A percentile compares a stretch with the other conserved stretches of the same genome.
These are phyloP conservation scores for Mortierella sp. DNA, from an alignment of 371 early-diverging fungal species.

Conservation along the genomic window DNA sequence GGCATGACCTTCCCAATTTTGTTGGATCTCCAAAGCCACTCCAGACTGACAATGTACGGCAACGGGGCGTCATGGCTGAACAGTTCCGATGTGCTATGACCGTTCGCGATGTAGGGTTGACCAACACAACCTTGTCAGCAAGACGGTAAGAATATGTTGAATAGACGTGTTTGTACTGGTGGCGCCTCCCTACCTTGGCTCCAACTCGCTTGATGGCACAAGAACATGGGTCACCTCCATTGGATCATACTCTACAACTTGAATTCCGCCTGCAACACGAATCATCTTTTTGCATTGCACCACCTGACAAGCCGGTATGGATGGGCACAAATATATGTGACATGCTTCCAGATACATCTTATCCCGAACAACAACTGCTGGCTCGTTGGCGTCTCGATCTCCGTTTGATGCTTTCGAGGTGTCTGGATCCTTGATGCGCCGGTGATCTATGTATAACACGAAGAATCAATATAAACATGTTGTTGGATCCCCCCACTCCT, in stretches of 20 bases:
- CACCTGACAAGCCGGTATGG: conserved; percentile 8
- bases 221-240: conserved; percentile 35
- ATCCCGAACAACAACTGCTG: conserved; percentile 2
- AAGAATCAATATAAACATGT: too few relatives aligned
- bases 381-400: conserved; percentile 4
- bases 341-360: conserved; percentile 34
- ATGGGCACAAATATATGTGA: conserved; percentile 26
- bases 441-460: too few relatives aligned
- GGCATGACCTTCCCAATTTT: conserved; percentile 17
- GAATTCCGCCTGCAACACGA: conserved; percentile 24
- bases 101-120: too few relatives aligned
- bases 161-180: too few relatives aligned
- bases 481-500: too few relatives aligned
- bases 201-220: conserved; percentile 27
- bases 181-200: conserved; percentile 11
- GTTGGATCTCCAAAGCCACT: conserved; percentile 30
- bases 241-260: conserved; percentile 29
- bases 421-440: not conserved
- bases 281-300: conserved; percentile 27
- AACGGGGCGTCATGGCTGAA: conserved; percentile 8
- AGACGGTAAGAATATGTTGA: too few relatives aligned
- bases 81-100: conserved; percentile 17
- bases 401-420: not conserved
- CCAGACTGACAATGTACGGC: conserved; percentile 30
- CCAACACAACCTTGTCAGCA: too few relatives aligned